These are phyloP conservation scores for Chlorencoelia australis DNA, from an alignment of 2,329 filamentous ascomycete species.

Conservation along the genomic window DNA sequence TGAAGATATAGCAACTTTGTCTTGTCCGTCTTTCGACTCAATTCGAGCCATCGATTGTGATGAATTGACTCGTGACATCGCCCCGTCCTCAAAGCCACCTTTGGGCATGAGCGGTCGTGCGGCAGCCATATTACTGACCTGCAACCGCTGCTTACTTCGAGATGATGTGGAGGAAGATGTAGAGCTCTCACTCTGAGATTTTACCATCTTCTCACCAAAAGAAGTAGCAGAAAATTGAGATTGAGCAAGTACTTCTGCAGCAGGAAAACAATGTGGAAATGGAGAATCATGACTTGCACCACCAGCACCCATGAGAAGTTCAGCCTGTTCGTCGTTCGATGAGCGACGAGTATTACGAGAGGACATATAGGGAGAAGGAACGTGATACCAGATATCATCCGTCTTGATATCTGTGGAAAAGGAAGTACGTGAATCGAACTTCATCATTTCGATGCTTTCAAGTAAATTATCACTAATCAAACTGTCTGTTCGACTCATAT, in stretches of 20 bases:
- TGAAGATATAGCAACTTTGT: constrained; percentile 24
- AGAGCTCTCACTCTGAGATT: constrained; percentile 26
- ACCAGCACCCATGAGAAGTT: constrained; percentile 25
- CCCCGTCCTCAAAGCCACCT: constrained; percentile 20
- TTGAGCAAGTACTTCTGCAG: constrained; percentile 12
- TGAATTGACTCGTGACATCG: constrained; percentile 22
- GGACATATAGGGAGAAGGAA: constrained; percentile 18
- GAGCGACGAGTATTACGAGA: constrained; percentile 21
- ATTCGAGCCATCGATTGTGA: constrained; percentile 22
- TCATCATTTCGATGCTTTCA: constrained; percentile 27
- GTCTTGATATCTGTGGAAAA: constrained; percentile 20
- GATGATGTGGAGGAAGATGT: constrained; percentile 25
- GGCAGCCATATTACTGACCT: constrained; percentile 21
- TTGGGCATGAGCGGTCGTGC: constrained; percentile 24
- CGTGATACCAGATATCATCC: constrained; percentile 22
- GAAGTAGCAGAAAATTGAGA: constrained; percentile 19
- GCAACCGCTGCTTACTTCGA: constrained; percentile 25
- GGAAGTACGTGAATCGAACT: constrained; percentile 24
- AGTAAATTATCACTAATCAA: constrained; percentile 24
- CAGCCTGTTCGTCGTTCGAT: constrained; percentile 25
- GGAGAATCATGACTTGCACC: constrained; percentile 25
- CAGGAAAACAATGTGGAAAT: constrained; percentile 22
- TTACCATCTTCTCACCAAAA: constrained; percentile 26
- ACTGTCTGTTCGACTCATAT: constrained; percentile 27
- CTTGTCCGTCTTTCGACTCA: constrained; percentile 25